phyloP scores from a whole-genome alignment of 768 basidiomycete species.

The Xanthoconium purpureum region DNA sequence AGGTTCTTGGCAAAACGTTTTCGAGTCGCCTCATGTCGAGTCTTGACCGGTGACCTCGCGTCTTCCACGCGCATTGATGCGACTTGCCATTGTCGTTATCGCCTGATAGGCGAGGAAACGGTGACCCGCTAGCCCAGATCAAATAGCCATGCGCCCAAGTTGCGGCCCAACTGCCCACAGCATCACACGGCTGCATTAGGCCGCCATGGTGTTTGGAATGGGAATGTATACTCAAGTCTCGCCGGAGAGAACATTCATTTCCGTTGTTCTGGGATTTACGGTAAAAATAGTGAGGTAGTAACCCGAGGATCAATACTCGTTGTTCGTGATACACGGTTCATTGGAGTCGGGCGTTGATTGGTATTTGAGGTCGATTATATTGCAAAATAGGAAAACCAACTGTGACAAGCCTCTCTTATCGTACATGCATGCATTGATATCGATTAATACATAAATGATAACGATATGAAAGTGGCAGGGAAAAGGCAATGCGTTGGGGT shows the following conservation, averaged over 20 bases:
- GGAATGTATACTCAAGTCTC: background rate
- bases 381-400: background rate
- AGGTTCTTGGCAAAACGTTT: too few relatives aligned
- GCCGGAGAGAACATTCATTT: background rate
- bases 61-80: too few relatives aligned
- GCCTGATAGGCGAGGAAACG: too few relatives aligned
- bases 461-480: background rate
- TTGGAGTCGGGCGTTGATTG: background rate
- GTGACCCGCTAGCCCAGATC: too few relatives aligned
- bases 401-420: constrained; percentile 1
- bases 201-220: background rate
- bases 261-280: background rate
- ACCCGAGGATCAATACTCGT: background rate
- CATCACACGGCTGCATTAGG: too few relatives aligned
- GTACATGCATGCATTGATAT: constrained; percentile 9
- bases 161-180: too few relatives aligned
- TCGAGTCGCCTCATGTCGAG: too few relatives aligned
- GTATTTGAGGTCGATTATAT: background rate
- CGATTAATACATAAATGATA: constrained; percentile 2
- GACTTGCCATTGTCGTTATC: too few relatives aligned
- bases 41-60: too few relatives aligned
- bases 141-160: too few relatives aligned
- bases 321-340: background rate
- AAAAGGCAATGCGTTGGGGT: background rate
- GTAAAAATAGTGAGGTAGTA: constrained; percentile 3